Evolutionary conservation across 495 filamentous ascomycete genomes (phyloP).

Genomic region (Xylaria venustula): DNA sequence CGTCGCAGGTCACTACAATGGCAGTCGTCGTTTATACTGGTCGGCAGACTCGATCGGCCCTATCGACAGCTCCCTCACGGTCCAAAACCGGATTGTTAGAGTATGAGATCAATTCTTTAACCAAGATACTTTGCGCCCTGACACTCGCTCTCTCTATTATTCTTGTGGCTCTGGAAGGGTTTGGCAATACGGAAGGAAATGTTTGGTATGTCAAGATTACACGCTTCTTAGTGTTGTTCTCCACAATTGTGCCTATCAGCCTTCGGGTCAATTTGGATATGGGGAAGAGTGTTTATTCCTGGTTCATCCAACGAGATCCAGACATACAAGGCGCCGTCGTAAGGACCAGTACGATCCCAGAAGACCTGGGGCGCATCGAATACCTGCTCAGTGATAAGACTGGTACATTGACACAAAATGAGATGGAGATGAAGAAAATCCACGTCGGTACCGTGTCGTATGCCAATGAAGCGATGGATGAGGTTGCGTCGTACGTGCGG

Average conservation of each 20-base stretch:
- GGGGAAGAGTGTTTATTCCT: slow-evolving; percentile 93
- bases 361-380: slow-evolving; percentile 93
- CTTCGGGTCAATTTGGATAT: slow-evolving; percentile 95
- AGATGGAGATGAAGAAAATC: slow-evolving; percentile 98
- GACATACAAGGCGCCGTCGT: slow-evolving; percentile 92
- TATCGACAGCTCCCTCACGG: slow-evolving; percentile 87
- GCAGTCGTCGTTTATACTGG: slow-evolving; percentile 94
- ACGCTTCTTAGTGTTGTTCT: slow-evolving; percentile 96
- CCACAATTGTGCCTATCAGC: slow-evolving; percentile 96
- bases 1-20: slow-evolving; percentile 81
- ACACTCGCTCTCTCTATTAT: slow-evolving; percentile 83
- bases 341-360: slow-evolving; percentile 93
- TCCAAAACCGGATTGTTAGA: slow-evolving; percentile 93
- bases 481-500: slow-evolving; percentile 79
- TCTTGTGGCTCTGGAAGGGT: slow-evolving; percentile 84
- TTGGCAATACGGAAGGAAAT: slow-evolving; percentile 60
- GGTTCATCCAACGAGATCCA: slow-evolving; percentile 88
- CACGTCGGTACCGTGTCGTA: slow-evolving; percentile 98
- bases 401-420: slow-evolving; percentile 94
- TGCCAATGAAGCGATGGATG: slow-evolving; percentile 97
- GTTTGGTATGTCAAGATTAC: slow-evolving; percentile 94
- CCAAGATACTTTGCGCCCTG: slow-evolving; percentile 90
- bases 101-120: slow-evolving; percentile 96
- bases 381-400: slow-evolving; percentile 98
- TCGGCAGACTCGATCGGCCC: slow-evolving; percentile 86